Percentiles rank a stretch among this genome's conserved stretches.
phyloP scores from a whole-genome alignment of 140 eudicot genomes.

The Bidens hawaiensis region DNA sequence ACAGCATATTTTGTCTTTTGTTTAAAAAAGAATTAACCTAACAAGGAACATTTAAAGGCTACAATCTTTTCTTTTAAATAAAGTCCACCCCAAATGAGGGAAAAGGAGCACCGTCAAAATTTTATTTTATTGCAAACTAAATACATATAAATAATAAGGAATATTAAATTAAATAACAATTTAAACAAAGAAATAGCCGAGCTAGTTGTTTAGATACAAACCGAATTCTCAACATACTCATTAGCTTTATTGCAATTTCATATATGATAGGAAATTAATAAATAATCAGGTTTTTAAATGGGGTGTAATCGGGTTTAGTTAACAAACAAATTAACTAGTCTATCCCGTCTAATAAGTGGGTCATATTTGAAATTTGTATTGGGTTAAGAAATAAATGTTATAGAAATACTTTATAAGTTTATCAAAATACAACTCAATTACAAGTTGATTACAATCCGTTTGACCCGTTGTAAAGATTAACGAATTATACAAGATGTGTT shows the following conservation, averaged over 20 bases:
- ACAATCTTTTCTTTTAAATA: slow-evolving; percentile 15
- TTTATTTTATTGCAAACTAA: not conserved
- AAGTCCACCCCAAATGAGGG: slow-evolving; percentile 24
- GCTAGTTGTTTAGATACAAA: not conserved
- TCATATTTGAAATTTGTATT: no score
- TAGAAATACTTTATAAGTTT: not conserved
- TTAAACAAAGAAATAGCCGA: not conserved
- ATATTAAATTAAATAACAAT: not conserved
- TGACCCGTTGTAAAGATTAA: not conserved
- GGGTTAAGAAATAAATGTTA: no score
- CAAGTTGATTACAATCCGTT: not conserved
- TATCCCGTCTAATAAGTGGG: no score
- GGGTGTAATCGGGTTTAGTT: not conserved
- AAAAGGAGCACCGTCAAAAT: slow-evolving; percentile 31
- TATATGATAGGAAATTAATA: not conserved
- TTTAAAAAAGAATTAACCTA: slow-evolving; percentile 19
- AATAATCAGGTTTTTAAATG: not conserved
- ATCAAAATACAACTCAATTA: not conserved
- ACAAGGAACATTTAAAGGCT: slow-evolving; percentile 31
- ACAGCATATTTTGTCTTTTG: slow-evolving; percentile 35
- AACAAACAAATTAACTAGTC: no score
- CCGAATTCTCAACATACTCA: not conserved
- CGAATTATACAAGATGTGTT: not conserved
- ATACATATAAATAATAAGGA: not conserved
- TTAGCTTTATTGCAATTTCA: not conserved